Percentiles rank a stretch among this genome's conserved stretches.
phyloP scores from a whole-genome alignment of 2,329 filamentous ascomycete genomes.

The Fusarium nematophilum region DNA sequence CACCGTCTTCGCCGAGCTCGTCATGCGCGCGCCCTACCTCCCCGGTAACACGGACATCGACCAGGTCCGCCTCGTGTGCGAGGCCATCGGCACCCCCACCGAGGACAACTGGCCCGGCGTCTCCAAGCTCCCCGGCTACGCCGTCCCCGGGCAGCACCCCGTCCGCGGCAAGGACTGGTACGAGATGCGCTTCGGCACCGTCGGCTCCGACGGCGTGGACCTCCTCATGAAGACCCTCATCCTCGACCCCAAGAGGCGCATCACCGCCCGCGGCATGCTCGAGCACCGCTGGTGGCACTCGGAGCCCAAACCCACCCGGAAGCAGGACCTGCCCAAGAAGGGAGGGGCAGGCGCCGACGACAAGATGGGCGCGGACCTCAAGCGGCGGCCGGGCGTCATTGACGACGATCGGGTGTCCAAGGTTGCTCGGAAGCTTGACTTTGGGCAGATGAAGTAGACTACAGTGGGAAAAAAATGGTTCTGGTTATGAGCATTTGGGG shows the following conservation, averaged over 20 bases:
- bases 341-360: constrained; percentile 76
- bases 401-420: constrained; percentile 77
- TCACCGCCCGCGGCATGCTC: constrained; percentile 81
- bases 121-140: constrained; percentile 80
- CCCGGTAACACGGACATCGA: constrained; percentile 87
- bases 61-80: constrained; percentile 85
- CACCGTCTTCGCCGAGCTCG: constrained; percentile 90
- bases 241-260: constrained; percentile 87
- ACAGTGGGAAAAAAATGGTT: background rate
- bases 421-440: constrained; percentile 86
- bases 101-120: constrained; percentile 98
- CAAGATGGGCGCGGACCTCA: constrained; percentile 85
- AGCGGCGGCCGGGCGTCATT: constrained; percentile 74
- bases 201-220: constrained; percentile 86
- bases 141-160: constrained; percentile 73
- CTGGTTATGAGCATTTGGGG: constrained; percentile 8
- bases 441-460: constrained; percentile 60
- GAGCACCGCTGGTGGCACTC: constrained; percentile 87
- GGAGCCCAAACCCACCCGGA: constrained; percentile 84
- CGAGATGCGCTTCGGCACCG: constrained; percentile 79
- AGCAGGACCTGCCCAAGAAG: constrained; percentile 84
- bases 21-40: constrained; percentile 85
- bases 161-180: constrained; percentile 78
- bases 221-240: constrained; percentile 86
- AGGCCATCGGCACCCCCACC: constrained; percentile 87